Evolutionary conservation across 352 stramenopile species (phyloP).

Genomic region (Phytophthora citricola): DNA sequence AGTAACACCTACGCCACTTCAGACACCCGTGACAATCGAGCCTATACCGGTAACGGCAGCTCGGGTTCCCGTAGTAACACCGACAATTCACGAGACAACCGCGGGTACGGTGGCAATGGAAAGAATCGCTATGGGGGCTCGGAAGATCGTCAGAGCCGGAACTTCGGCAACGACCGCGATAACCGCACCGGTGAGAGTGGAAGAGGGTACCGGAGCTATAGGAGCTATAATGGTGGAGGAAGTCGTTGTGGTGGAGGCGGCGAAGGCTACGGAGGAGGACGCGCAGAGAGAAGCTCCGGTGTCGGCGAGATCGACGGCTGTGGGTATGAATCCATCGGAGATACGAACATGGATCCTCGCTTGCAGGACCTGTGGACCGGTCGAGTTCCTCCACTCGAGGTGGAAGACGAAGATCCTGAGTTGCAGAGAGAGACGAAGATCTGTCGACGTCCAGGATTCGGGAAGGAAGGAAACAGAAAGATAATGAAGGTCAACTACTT

Average conservation of each 20-base stretch:
- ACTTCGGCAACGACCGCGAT: constrained; percentile 4
- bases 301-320: constrained; percentile 30
- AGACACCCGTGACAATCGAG: neutral
- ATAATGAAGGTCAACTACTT: constrained; percentile 68
- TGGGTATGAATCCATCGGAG: constrained; percentile 58
- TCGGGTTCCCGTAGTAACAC: constrained; percentile 1
- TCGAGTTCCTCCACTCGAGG: constrained; percentile 20
- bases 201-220: neutral
- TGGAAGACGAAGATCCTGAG: constrained; percentile 34
- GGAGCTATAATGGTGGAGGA: neutral
- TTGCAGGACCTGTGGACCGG: constrained; percentile 51
- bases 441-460: constrained; percentile 45
- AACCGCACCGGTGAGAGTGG: neutral
- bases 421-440: constrained; percentile 41
- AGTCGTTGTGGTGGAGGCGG: constrained; percentile 2
- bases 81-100: neutral
- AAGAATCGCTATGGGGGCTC: neutral
- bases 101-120: neutral
- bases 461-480: constrained; percentile 31
- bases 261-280: constrained; percentile 8
- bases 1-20: neutral
- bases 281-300: constrained; percentile 1
- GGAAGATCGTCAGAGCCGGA: neutral
- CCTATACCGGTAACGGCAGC: neutral
- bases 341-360: constrained; percentile 52